phyloP scores from a whole-genome alignment of 2,329 filamentous ascomycete genomes.

The Aspergillus fischeri region DNA sequence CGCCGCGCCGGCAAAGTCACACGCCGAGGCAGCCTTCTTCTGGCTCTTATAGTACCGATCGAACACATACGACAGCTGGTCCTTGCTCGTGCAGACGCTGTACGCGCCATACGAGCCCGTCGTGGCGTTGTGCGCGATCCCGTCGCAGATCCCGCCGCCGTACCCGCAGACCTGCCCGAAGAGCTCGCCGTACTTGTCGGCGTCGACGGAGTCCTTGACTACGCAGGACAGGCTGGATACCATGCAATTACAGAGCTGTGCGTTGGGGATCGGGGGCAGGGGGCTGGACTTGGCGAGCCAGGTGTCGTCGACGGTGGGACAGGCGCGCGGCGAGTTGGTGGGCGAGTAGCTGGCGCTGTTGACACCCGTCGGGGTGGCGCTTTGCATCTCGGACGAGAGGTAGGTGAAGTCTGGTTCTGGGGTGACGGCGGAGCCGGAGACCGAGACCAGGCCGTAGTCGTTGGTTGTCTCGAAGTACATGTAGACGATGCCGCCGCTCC shows the following conservation, averaged over 20 bases:
- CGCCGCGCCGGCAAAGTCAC: constrained; percentile 42
- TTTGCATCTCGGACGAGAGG: constrained; percentile 66
- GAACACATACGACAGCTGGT: constrained; percentile 43
- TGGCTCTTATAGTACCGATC: constrained; percentile 44
- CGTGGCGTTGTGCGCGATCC: constrained; percentile 37
- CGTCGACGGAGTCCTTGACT: constrained; percentile 44
- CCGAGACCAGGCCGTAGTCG: constrained; percentile 66
- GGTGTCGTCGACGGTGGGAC: constrained; percentile 60
- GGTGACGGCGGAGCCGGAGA: constrained; percentile 60
- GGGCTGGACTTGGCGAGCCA: constrained; percentile 63
- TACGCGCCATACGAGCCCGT: constrained; percentile 44
- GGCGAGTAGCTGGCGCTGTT: constrained; percentile 65
- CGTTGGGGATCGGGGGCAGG: constrained; percentile 78
- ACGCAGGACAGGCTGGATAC: constrained; percentile 65
- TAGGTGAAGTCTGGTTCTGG: constrained; percentile 71
- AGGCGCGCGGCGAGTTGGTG: constrained; percentile 65
- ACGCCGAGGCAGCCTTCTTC: constrained; percentile 34
- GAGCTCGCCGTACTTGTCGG: constrained; percentile 44
- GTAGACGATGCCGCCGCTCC: constrained; percentile 97
- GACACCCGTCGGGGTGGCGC: constrained; percentile 63
- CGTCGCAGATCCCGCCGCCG: constrained; percentile 35
- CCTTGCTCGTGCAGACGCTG: constrained; percentile 41
- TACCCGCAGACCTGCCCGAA: constrained; percentile 53
- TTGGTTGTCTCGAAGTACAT: constrained; percentile 95
- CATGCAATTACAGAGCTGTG: constrained; percentile 79